Conservation (phyloP, 495 filamentous ascomycete genomes). For the Penicillium mononematosum region DNA sequence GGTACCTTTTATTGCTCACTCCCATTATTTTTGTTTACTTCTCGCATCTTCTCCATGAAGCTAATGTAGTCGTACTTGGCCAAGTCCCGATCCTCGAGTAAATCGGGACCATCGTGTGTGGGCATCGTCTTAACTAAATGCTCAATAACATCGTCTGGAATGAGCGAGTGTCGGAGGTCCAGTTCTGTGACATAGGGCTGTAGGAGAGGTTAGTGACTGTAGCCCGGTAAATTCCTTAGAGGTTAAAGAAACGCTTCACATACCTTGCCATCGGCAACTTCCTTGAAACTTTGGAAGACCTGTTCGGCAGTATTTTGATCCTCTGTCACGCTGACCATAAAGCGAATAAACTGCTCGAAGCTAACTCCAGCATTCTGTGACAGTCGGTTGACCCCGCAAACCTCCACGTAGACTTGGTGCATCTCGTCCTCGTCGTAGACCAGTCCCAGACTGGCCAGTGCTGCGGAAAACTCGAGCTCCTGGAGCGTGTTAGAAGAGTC, state of each 20-base stretch:
- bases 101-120: slow-evolving; percentile 70
- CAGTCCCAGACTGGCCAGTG: slow-evolving; percentile 85
- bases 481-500: slow-evolving; percentile 86
- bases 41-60: slow-evolving; percentile 81
- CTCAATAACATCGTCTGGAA: slow-evolving; percentile 93
- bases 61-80: slow-evolving; percentile 87
- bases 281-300: slow-evolving; percentile 92
- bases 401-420: slow-evolving; percentile 83
- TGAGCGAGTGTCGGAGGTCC: slow-evolving; percentile 88
- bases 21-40: slow-evolving; percentile 37
- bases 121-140: slow-evolving; percentile 87
- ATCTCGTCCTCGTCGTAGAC: slow-evolving; percentile 96
- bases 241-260: slow-evolving; percentile 17
- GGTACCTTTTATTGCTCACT: slow-evolving; percentile 23
- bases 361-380: slow-evolving; percentile 63
- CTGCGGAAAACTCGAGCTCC: slow-evolving; percentile 93
- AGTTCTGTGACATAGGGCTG: slow-evolving; percentile 95
- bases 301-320: slow-evolving; percentile 98
- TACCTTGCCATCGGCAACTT: slow-evolving; percentile 95
- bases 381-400: slow-evolving; percentile 54
- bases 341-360: slow-evolving; percentile 98
- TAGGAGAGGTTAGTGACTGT: slow-evolving; percentile 16
- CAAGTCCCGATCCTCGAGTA: slow-evolving; percentile 71
- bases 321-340: slow-evolving; percentile 98
- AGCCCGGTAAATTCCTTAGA: background rate